Base-by-base conservation (phyloP, 495 filamentous ascomycete genomes). In the Annulohypoxylon nitens region DNA sequence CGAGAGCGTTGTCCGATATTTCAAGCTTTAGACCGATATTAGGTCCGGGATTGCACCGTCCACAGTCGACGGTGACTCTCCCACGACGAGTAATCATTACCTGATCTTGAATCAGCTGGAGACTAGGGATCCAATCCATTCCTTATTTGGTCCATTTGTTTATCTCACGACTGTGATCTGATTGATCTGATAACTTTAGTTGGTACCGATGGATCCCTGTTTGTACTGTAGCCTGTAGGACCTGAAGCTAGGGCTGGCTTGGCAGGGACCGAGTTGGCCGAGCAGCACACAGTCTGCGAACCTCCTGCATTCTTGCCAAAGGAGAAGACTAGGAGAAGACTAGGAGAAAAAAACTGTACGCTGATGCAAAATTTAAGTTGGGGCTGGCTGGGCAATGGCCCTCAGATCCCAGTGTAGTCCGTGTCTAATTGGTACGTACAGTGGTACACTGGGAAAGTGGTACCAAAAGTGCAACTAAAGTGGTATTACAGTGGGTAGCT, bases 141-240 rank as follows among this genome's bases (percentile, higher is more conserved):
- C 68, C 64, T 23, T 34, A 53, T 71, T 64, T 11, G 59, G 59
- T 5, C 39, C 20, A 10, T 58, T 75, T 75, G 63, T 68, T 71
- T 71, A 71, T 75, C 63, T 68, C 41, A 65, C 63, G 58, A 66
- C 25, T 54, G 59, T 73, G 73, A 76, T 76, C 73, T 76, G 69
- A 73, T 76, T 73, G 73, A 76, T 76, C 73, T 76, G 69, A 73
- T 76, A 76, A 73, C 41, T 43, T 61, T 69, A 69, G 60, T 65
- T 70, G 67, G 71, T 59, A 55, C 33, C 41, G 18, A 48, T 54
- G 16, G 5, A 74, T 66, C 71, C 71, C 48, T 74, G 66, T 18
- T 58, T 61, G 71, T 30, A 30, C 30, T 3, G 30, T 30, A 30
- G 30, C 30, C 30, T 30, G 30, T 74, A 34, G 61, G 61, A 74